Evolutionary conservation across 306 rosid genomes (phyloP).

Genomic region (Styphnolobium japonicum): DNA sequence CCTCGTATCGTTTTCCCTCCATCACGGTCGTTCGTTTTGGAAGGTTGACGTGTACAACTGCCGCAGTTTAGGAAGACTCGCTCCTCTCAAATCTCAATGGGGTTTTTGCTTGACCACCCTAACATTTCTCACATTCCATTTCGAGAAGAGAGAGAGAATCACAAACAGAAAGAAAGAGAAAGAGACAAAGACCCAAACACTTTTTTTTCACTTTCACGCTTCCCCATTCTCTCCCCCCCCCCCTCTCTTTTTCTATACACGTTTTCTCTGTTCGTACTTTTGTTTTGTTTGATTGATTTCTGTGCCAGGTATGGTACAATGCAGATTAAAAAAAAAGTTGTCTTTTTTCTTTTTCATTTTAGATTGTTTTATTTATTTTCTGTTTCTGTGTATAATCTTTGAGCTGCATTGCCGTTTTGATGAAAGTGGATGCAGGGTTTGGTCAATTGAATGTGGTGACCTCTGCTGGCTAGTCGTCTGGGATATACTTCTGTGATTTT

Average conservation of each 20-base stretch:
- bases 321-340: not conserved
- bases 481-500: constrained; percentile 54
- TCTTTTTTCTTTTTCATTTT: not conserved
- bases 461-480: constrained; percentile 25
- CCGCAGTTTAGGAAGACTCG: constrained; percentile 57
- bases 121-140: constrained; percentile 50
- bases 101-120: constrained; percentile 35
- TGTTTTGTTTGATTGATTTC: not conserved
- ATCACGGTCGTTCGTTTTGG: constrained; percentile 36
- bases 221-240: not conserved
- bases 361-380: not conserved
- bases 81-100: constrained; percentile 4
- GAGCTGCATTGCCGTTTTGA: constrained; percentile 29
- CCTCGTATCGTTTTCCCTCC: constrained; percentile 47
- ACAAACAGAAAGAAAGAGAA: not conserved
- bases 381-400: constrained; percentile 1
- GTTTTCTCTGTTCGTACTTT: not conserved
- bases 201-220: constrained; percentile 23
- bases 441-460: constrained; percentile 32
- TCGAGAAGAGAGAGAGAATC: constrained; percentile 33
- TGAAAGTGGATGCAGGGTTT: constrained; percentile 36
- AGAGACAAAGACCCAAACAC: constrained; percentile 12
- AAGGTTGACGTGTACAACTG: constrained; percentile 46
- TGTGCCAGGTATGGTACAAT: constrained; percentile 17
- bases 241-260: constrained; percentile 4